These are phyloP conservation scores for Stemphylium vesicarium DNA, from an alignment of 2,329 filamentous ascomycete genomes.

Conservation along the genomic window DNA sequence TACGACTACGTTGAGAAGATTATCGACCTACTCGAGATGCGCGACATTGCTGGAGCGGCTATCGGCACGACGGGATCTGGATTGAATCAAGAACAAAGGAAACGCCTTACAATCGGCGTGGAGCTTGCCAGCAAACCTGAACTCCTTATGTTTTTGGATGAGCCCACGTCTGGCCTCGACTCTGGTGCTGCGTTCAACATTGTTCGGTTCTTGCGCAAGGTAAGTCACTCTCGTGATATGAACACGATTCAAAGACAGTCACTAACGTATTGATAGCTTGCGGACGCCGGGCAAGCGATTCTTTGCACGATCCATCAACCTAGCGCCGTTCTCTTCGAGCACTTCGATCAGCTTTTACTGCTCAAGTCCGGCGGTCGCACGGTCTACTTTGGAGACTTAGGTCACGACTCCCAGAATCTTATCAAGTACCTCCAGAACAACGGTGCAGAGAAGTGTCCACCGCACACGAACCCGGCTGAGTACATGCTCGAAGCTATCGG, in stretches of 20 bases:
- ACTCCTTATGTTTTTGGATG: conserved; percentile 76
- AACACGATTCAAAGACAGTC: accelerated
- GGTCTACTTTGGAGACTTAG: conserved; percentile 69
- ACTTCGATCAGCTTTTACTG: conserved; percentile 70
- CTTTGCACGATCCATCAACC: conserved; percentile 75
- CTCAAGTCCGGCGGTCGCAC: conserved; percentile 70
- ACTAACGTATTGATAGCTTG: conserved; percentile 49
- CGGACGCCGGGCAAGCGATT: conserved; percentile 70
- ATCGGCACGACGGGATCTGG: conserved; percentile 61
- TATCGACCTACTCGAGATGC: conserved; percentile 68
- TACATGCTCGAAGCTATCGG: conserved; percentile 58
- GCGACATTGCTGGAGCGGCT: conserved; percentile 68
- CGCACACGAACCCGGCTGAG: conserved; percentile 61
- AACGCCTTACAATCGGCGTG: conserved; percentile 68
- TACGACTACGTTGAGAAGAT: conserved; percentile 70
- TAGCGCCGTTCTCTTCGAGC: conserved; percentile 68
- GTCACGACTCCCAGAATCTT: conserved; percentile 50
- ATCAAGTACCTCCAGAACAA: conserved; percentile 61
- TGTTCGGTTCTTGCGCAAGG: conserved; percentile 68
- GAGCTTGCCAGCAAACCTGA: conserved; percentile 70
- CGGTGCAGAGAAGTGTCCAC: conserved; percentile 59
- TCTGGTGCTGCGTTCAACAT: conserved; percentile 71
- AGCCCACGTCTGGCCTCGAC: conserved; percentile 77
- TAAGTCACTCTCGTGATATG: background rate
- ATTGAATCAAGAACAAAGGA: conserved; percentile 68